These are phyloP conservation scores for Picochlorum sp. DNA, from an alignment of 139 green algal genomes.

Conservation along the genomic window DNA sequence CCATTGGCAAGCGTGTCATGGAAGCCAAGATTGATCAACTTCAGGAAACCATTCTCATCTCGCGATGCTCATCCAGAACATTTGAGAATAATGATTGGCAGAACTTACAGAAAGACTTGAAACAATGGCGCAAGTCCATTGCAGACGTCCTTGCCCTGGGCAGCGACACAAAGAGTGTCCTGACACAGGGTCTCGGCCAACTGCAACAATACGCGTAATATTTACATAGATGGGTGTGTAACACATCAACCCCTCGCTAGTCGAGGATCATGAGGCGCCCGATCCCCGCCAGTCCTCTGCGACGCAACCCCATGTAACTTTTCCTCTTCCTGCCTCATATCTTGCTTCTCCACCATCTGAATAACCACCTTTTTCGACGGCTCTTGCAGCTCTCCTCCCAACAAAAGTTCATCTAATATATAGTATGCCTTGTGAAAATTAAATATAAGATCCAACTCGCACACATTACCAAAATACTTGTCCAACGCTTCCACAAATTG, in stretches of 20 bases:
- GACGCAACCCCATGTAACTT: constrained; percentile 18
- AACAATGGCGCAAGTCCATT: constrained; percentile 27
- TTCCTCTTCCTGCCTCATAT: constrained; percentile 70
- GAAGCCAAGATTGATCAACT: constrained; percentile 35
- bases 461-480: constrained; percentile 97
- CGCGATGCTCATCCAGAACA: constrained; percentile 28
- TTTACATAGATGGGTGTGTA: neutral
- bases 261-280: neutral
- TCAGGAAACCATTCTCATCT: constrained; percentile 17
- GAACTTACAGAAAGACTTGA: constrained; percentile 29
- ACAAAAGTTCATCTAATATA: constrained; percentile 95
- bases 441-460: constrained; percentile 99
- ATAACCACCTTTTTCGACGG: constrained; percentile 68
- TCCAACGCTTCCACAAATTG: constrained; percentile 90
- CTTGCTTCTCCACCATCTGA: constrained; percentile 61
- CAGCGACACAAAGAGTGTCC: constrained; percentile 3
- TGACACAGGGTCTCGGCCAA: constrained; percentile 6
- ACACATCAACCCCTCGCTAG: neutral
- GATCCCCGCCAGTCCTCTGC: neutral
- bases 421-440: constrained; percentile 89
- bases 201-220: constrained; percentile 6
- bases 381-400: constrained; percentile 91
- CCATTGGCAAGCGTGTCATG: constrained; percentile 42
- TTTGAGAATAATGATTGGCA: constrained; percentile 38
- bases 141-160: neutral